Percentiles rank a stretch among this genome's conserved stretches.
These are phyloP conservation scores for Symbiotaphrina buchneri DNA, from an alignment of 495 filamentous ascomycete genomes.

Conservation along the genomic window DNA sequence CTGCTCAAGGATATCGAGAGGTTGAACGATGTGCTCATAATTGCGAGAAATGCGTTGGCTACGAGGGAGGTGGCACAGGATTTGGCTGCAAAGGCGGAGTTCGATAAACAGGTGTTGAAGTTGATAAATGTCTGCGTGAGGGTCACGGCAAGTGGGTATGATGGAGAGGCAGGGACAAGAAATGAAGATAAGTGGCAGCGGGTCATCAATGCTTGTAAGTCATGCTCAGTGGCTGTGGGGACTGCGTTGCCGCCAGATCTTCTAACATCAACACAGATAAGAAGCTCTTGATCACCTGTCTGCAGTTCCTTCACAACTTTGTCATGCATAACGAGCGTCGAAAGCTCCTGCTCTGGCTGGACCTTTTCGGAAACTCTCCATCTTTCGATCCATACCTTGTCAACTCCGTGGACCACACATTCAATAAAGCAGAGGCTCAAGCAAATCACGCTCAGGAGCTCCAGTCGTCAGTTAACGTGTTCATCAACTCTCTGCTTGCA, in stretches of 20 bases:
- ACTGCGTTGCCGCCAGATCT: background rate
- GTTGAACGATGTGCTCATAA: slow-evolving; percentile 64
- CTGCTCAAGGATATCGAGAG: slow-evolving; percentile 66
- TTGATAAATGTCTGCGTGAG: slow-evolving; percentile 66
- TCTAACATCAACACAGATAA: slow-evolving; percentile 31
- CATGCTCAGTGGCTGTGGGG: background rate
- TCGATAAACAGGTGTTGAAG: slow-evolving; percentile 67
- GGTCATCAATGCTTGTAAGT: slow-evolving; percentile 24
- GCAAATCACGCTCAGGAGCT: no score
- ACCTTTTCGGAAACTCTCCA: slow-evolving; percentile 48
- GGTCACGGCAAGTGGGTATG: slow-evolving; percentile 75
- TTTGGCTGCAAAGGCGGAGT: slow-evolving; percentile 51
- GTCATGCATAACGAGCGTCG: slow-evolving; percentile 78
- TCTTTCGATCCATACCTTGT: slow-evolving; percentile 25
- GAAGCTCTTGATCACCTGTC: slow-evolving; percentile 66
- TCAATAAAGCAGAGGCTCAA: no score
- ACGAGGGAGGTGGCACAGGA: slow-evolving; percentile 69
- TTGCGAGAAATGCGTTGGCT: slow-evolving; percentile 66
- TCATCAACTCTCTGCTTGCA: no score
- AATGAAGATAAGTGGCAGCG: slow-evolving; percentile 50
- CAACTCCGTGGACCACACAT: no score
- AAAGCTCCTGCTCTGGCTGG: slow-evolving; percentile 79
- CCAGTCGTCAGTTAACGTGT: no score
- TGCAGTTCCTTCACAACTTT: slow-evolving; percentile 85
- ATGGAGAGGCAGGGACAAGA: slow-evolving; percentile 46